These are phyloP conservation scores for Viola pubescens DNA, from an alignment of 441 rosid species.

Conservation along the genomic window DNA sequence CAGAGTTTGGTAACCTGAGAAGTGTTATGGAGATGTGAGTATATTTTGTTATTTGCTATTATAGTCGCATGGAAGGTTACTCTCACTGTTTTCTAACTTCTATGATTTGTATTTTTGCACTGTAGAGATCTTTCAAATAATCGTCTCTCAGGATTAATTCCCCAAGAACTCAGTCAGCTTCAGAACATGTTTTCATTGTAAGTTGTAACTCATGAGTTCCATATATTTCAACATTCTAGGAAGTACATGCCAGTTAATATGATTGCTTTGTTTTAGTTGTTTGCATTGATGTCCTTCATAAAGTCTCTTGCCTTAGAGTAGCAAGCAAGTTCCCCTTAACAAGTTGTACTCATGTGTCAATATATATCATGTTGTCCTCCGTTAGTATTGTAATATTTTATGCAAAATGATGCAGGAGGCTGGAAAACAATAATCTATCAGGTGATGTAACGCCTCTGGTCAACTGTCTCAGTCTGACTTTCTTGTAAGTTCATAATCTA, in stretches of 20 bases:
- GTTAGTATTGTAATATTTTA: not conserved
- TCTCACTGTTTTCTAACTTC: conserved; percentile 14
- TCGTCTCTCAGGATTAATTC: conserved; percentile 70
- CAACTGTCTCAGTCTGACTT: conserved; percentile 60
- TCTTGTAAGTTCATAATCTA: conserved; percentile 40
- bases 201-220: conserved; percentile 17
- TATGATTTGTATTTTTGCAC: conserved; percentile 14
- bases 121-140: conserved; percentile 87
- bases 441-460: conserved; percentile 58
- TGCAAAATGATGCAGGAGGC: conserved; percentile 42
- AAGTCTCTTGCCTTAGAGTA: no score
- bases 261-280: no score
- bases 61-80: not conserved
- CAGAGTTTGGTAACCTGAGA: conserved; percentile 82
- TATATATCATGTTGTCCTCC: not conserved
- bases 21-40: conserved; percentile 82
- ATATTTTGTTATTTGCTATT: conserved; percentile 9
- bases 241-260: no score
- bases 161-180: conserved; percentile 76
- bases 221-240: not conserved
- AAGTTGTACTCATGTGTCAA: not conserved
- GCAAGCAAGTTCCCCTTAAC: no score
- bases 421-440: conserved; percentile 70
- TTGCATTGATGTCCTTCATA: no score
- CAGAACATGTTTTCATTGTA: conserved; percentile 71